Evolutionary conservation across 352 stramenopile species (phyloP), one percentile per base, ranked within the genome.

Genomic region (Globisporangium uncinulatum): DNA sequence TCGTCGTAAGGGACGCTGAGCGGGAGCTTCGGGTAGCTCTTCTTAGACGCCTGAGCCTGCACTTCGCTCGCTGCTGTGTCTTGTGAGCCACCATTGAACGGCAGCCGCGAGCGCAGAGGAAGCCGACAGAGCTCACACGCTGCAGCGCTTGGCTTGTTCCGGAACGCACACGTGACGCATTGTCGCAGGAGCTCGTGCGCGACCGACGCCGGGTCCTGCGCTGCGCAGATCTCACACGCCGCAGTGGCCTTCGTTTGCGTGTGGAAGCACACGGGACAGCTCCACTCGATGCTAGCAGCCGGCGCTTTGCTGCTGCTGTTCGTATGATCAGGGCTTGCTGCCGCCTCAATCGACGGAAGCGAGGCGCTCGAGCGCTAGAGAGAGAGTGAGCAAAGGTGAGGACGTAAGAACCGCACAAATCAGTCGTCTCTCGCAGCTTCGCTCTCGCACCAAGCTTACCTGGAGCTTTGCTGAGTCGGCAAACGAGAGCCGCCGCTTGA

Each of bases 221-320:
- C 68, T 17, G 79, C 80, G 54, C 83, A 93, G 46, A 93, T 91
- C 62, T 92, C 79, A 41, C 83, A 93, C 17, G 59, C 66, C 1
- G 59, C 29, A 0, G 69, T 80, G 0, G 61, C 29, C 42, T 62
- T 73, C 21, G 71, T 87, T 54, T 93, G 83, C 6, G 65, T 76
- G 57, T 89, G 81, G 32, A 89, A 81, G 46, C 83, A 93, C 21
- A 93, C 72, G 7, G 75, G 66, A 20, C 83, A 93, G 34, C 56
- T 76, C 83, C 83, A 93, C 2, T 53, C 41, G 9, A 32, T 4
- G 39, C 20, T n/a, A 7, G 34, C 34, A 13, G 13, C 34, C 17
- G 45, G 10, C 15, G 42, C 11, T 45, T 24, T 54, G 17, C 14
- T n/a, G 7, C 21, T 37, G 4, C 9, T 39, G 37, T 39, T 29